phyloP scores from a whole-genome alignment of 257 asterid genomes.

The Jaltomata sinuosa region DNA sequence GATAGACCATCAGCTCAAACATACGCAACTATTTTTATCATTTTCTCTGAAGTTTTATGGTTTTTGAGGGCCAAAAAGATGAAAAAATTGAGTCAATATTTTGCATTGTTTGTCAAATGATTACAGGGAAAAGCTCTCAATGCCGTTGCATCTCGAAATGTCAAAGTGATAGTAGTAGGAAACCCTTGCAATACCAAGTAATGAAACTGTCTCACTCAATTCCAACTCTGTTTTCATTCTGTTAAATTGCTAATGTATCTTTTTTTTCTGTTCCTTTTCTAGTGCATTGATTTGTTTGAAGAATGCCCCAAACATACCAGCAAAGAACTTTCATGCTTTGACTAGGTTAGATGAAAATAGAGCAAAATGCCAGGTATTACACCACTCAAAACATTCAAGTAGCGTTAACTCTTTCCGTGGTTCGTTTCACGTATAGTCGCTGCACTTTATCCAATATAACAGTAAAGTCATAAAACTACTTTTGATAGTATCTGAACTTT shows the following conservation, averaged over 20 bases:
- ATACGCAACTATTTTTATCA: background rate
- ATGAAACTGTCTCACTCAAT: background rate
- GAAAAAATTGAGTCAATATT: background rate
- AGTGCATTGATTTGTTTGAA: conserved; percentile 97
- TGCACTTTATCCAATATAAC: background rate
- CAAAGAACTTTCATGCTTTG: conserved; percentile 88
- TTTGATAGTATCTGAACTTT: background rate
- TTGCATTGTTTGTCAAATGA: background rate
- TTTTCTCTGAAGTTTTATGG: background rate
- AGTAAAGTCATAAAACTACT: background rate
- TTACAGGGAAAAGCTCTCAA: conserved; percentile 95
- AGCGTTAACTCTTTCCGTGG: background rate
- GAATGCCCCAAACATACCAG: conserved; percentile 93
- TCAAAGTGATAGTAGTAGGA: conserved; percentile 87
- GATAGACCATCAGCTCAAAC: background rate
- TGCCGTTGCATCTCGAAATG: conserved; percentile 88
- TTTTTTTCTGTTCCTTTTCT: conserved; percentile 19
- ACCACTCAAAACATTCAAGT: background rate
- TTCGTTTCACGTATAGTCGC: background rate
- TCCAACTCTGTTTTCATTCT: background rate
- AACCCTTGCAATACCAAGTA: conserved; percentile 99
- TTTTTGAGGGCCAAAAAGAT: background rate
- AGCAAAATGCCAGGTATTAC: conserved; percentile 90
- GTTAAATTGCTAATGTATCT: conserved; percentile 18
- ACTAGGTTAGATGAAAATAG: conserved; percentile 95